A percentile compares a stretch with the other conserved stretches of the same genome.
These are phyloP conservation scores for Pseudopyricularia javanii DNA, from an alignment of 2,329 filamentous ascomycete species.

Conservation along the genomic window DNA sequence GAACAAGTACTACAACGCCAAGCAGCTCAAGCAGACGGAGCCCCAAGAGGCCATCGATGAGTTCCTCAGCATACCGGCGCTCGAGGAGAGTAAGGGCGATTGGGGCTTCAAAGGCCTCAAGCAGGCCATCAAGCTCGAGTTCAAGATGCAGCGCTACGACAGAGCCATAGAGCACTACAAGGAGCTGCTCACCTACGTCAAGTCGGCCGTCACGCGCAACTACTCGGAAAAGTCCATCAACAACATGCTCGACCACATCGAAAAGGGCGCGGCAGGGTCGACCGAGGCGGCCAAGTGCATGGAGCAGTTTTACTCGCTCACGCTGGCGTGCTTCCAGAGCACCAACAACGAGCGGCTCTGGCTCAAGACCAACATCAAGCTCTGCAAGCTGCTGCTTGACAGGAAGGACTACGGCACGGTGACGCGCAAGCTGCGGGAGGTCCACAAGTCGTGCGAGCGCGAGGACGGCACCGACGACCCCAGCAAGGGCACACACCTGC, in stretches of 20 bases:
- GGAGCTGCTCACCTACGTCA: conserved; percentile 94
- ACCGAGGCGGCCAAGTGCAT: conserved; percentile 67
- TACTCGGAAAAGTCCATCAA: conserved; percentile 99
- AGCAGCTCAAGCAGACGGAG: conserved; percentile 82
- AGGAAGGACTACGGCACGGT: conserved; percentile 77
- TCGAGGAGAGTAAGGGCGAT: conserved; percentile 88
- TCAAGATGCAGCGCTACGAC: conserved; percentile 78
- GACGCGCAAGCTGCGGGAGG: conserved; percentile 71
- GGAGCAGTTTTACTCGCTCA: conserved; percentile 91
- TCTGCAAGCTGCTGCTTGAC: conserved; percentile 82
- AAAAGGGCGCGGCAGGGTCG: conserved; percentile 64
- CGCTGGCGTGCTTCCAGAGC: conserved; percentile 86
- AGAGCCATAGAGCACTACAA: conserved; percentile 87
- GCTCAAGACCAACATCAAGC: conserved; percentile 97
- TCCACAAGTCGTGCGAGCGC: conserved; percentile 79
- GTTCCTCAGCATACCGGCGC: conserved; percentile 73
- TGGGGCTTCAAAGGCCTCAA: conserved; percentile 99
- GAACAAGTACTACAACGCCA: conserved; percentile 99
- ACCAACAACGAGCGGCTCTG: conserved; percentile 96
- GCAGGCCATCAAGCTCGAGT: conserved; percentile 95
- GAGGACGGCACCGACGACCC: conserved; percentile 83
- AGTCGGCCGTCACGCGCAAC: conserved; percentile 90
- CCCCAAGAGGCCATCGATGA: conserved; percentile 83
- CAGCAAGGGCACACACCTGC: conserved; percentile 88
- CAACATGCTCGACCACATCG: conserved; percentile 96